Conservation (phyloP, 495 filamentous ascomycete genomes). For the Hyaloscypha finlandica region DNA sequence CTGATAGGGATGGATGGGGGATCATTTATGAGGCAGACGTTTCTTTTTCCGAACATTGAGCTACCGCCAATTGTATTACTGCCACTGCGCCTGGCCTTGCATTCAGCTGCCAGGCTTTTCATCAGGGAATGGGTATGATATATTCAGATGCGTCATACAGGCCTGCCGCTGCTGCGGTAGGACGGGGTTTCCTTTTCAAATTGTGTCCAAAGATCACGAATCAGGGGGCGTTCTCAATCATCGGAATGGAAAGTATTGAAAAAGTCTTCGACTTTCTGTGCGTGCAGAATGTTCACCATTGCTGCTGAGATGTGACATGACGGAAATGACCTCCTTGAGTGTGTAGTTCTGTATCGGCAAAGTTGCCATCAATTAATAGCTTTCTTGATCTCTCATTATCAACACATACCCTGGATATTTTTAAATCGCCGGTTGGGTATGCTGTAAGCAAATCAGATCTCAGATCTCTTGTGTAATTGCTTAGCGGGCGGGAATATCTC, state of each 20-base stretch:
- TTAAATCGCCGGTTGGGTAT: neutral
- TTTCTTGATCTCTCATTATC: neutral
- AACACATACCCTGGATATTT: neutral
- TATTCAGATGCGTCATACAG: constrained; percentile 18
- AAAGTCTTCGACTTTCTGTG: neutral
- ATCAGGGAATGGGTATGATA: constrained; percentile 13
- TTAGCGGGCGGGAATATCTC: neutral
- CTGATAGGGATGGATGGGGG: neutral
- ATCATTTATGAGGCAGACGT: neutral
- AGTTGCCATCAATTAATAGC: neutral
- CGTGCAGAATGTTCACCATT: too few relatives aligned
- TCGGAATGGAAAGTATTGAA: constrained; percentile 21
- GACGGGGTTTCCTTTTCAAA: constrained; percentile 11
- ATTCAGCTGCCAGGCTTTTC: constrained; percentile 19
- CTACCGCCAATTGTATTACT: constrained; percentile 21
- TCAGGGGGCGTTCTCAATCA: neutral
- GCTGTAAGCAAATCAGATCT: neutral
- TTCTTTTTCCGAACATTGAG: constrained; percentile 18
- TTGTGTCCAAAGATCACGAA: constrained; percentile 16
- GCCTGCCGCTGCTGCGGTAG: neutral
- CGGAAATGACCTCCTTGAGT: neutral
- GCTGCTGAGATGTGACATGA: neutral
- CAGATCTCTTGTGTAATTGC: neutral
- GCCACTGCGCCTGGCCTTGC: constrained; percentile 19
- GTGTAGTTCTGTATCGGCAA: neutral